Conservation (phyloP, 2,329 filamentous ascomycete species). For the Phialophora macrospora region DNA sequence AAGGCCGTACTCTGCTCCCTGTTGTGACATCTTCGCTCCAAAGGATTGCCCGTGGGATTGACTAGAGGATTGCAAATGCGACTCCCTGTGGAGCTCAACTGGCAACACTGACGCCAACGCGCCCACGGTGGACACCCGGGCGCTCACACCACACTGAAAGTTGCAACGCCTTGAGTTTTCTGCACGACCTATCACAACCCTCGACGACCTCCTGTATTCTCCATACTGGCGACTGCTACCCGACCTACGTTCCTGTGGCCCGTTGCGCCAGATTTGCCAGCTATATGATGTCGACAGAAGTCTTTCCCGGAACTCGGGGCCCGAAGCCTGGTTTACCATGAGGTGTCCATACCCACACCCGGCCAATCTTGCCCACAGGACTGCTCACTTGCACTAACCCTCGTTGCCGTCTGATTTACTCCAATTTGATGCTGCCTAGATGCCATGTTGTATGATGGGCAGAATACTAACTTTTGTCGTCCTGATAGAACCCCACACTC, state of each 20-base stretch:
- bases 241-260: background rate
- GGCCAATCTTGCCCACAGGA: background rate
- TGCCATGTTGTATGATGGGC: conserved; percentile 15
- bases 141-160: background rate
- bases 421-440: conserved; percentile 10
- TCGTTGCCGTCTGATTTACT: conserved; percentile 1
- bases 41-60: background rate
- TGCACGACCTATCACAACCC: background rate
- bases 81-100: background rate
- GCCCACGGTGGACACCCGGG: background rate
- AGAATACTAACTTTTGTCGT: conserved; percentile 20
- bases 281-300: background rate
- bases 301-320: background rate
- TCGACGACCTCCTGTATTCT: background rate
- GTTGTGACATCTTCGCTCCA: background rate
- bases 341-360: background rate
- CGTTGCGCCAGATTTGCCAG: background rate
- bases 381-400: background rate
- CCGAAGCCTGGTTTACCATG: background rate
- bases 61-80: background rate
- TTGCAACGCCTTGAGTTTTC: background rate
- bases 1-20: background rate
- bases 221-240: background rate
- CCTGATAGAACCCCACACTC: conserved; percentile 6
- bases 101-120: background rate